These are phyloP conservation scores for Kitagawia praeruptora DNA, from an alignment of 129 eudicot species.

Conservation along the genomic window DNA sequence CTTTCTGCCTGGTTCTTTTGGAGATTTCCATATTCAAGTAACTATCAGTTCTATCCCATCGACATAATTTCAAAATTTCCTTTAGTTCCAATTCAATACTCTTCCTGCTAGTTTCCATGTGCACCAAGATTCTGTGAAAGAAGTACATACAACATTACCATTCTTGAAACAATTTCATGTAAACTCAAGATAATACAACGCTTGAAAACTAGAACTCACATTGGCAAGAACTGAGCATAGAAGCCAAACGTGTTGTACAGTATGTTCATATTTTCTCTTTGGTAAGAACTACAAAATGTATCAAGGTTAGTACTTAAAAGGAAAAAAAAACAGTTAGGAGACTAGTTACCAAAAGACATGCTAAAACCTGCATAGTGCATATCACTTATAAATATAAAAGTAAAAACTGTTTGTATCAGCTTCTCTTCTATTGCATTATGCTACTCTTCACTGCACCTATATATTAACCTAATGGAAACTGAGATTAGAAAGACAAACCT, in stretches of 20 bases:
- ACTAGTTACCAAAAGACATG: not conserved
- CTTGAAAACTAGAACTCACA: slow-evolving; percentile 22
- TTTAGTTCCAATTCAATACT: slow-evolving; percentile 55
- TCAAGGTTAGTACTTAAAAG: not conserved
- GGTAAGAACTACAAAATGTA: slow-evolving; percentile 41
- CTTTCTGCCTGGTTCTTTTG: slow-evolving; percentile 57
- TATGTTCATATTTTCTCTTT: slow-evolving; percentile 52
- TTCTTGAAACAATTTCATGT: not conserved
- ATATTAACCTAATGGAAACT: too few relatives aligned
- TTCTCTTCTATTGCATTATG: too few relatives aligned
- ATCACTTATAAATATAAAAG: not conserved
- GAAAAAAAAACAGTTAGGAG: not conserved
- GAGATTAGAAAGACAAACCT: slow-evolving; percentile 31
- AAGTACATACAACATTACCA: not conserved
- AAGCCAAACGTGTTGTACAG: slow-evolving; percentile 80
- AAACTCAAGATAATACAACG: not conserved
- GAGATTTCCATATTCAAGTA: slow-evolving; percentile 50
- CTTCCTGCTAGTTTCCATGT: slow-evolving; percentile 41
- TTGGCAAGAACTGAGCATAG: slow-evolving; percentile 70
- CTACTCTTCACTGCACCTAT: too few relatives aligned
- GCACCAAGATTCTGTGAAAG: slow-evolving; percentile 45
- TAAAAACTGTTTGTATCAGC: too few relatives aligned
- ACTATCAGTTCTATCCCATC: slow-evolving; percentile 64
- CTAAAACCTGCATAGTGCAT: not conserved
- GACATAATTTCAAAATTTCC: slow-evolving; percentile 51